phyloP scores from a whole-genome alignment of 75 land plant genomes.

The Cupressus sempervirens region DNA sequence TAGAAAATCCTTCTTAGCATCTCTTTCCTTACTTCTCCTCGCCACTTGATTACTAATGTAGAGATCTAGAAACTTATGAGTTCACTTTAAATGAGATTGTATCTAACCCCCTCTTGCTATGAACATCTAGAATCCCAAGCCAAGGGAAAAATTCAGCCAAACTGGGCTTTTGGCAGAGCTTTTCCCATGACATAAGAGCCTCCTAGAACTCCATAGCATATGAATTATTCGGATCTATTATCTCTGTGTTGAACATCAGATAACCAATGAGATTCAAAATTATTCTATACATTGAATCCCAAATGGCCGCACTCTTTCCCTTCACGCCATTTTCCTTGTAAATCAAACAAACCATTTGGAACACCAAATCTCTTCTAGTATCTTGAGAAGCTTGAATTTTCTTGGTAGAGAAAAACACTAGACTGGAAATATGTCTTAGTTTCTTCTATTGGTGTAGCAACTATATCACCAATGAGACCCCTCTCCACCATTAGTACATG shows the following conservation, averaged over 20 bases:
- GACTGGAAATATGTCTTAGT: neutral
- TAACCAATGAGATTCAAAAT: neutral
- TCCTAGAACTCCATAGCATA: too few species aligned
- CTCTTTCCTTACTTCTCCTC: too few species aligned
- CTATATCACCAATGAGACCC: too few species aligned
- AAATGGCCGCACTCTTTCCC: neutral
- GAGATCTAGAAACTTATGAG: neutral
- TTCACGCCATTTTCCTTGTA: too few species aligned
- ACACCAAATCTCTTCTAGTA: too few species aligned
- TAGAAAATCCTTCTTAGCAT: neutral
- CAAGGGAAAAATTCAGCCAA: too few species aligned
- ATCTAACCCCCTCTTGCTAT: neutral
- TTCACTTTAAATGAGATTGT: neutral
- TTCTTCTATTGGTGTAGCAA: too few species aligned
- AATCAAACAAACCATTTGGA: too few species aligned
- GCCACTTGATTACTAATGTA: neutral
- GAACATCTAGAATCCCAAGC: neutral
- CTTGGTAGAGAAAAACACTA: conserved; percentile 18
- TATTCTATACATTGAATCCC: neutral
- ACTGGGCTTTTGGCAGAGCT: too few species aligned
- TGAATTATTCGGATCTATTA: too few species aligned
- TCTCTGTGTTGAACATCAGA: neutral
- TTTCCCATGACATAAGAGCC: too few species aligned
- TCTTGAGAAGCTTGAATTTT: neutral
- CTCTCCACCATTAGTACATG: too few species aligned